These are phyloP conservation scores for Fusarium gaditjirri DNA, from an alignment of 2,329 filamentous ascomycete genomes.

Conservation along the genomic window DNA sequence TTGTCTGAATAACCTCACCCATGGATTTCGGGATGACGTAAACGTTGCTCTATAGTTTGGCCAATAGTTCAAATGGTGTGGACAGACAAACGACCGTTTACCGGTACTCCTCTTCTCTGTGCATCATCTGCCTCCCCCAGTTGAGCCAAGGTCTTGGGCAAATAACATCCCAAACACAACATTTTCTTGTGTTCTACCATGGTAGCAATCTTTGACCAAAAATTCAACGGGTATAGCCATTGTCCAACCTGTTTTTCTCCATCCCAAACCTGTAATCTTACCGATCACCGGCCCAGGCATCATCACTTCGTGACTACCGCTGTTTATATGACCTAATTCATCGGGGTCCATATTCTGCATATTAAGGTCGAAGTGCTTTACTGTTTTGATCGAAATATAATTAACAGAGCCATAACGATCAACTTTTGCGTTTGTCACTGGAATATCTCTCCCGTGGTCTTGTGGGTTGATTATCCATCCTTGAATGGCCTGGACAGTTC, in stretches of 20 bases:
- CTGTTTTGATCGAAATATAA: not conserved
- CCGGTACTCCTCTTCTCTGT: fast-evolving
- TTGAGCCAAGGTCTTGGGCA: fast-evolving
- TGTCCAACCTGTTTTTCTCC: not conserved
- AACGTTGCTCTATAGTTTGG: too few relatives aligned
- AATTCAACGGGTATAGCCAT: not conserved
- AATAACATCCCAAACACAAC: not conserved
- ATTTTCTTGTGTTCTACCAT: fast-evolving
- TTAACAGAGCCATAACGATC: not conserved
- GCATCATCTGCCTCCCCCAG: not conserved
- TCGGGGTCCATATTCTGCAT: fast-evolving
- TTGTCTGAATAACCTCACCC: too few relatives aligned
- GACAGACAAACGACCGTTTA: fast-evolving
- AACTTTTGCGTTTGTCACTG: fast-evolving
- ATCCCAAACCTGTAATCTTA: not conserved
- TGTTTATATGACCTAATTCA: not conserved
- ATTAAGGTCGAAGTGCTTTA: fast-evolving
- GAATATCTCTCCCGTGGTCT: fast-evolving
- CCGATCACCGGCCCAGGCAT: not conserved
- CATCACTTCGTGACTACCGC: fast-evolving
- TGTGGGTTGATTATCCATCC: not conserved
- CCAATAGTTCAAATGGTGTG: too few relatives aligned
- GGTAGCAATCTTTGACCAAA: not conserved
- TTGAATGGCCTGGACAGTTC: fast-evolving
- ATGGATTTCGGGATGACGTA: too few relatives aligned